Evolutionary conservation across 1,139 yeast species (phyloP).

Genomic region (Magnusiomyces paraingens): DNA sequence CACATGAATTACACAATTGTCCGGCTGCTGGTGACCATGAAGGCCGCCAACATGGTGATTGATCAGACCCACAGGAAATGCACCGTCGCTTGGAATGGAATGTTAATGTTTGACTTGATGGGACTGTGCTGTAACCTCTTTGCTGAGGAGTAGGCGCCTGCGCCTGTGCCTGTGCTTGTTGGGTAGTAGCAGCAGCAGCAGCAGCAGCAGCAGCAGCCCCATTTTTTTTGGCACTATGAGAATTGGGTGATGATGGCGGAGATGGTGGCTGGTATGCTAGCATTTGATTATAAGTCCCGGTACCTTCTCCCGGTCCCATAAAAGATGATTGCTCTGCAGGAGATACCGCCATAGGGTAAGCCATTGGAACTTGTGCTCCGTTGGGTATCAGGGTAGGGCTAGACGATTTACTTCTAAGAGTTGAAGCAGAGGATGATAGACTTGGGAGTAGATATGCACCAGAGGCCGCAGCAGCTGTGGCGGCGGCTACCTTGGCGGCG

Average conservation of each 20-base stretch:
- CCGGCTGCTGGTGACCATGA: conserved; percentile 87
- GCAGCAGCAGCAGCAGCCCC: not conserved
- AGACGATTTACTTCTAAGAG: no score
- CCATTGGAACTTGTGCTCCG: no score
- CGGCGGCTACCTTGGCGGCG: not conserved
- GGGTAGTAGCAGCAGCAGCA: not conserved
- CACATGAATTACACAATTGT: conserved; percentile 94
- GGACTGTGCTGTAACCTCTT: conserved; percentile 11
- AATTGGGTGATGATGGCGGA: conserved; percentile 6
- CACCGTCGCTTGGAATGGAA: conserved; percentile 41
- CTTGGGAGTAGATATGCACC: no score
- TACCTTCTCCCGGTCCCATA: no score
- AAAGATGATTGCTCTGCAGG: no score
- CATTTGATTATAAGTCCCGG: no score
- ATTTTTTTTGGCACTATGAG: not conserved
- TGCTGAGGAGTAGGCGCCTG: not conserved
- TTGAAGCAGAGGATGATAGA: no score
- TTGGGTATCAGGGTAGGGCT: no score
- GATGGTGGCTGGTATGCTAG: conserved; percentile 2
- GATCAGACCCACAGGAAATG: conserved; percentile 85
- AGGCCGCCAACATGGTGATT: conserved; percentile 98
- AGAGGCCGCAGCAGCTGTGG: not conserved
- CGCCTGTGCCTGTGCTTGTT: not conserved
- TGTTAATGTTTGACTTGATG: not conserved
- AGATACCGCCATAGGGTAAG: no score